A percentile compares a stretch with the other conserved stretches of the same genome.
phyloP scores from a whole-genome alignment of 768 basidiomycete species.

The Russula dissimulans region DNA sequence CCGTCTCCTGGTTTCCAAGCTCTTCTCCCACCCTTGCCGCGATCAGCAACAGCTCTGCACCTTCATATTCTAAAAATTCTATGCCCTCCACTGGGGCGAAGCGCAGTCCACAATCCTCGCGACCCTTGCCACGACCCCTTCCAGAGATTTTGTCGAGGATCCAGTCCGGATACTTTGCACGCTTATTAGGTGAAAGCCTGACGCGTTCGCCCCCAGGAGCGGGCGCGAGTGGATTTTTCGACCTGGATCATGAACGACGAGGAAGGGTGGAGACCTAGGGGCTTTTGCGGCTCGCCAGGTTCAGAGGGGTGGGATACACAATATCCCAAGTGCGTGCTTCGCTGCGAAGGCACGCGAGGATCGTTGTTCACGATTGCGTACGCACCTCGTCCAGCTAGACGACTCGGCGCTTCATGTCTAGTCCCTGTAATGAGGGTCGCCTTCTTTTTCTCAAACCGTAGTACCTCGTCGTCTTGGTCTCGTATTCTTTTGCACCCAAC shows the following conservation, averaged over 20 bases:
- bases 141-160: constrained; percentile 45
- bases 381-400: constrained; percentile 48
- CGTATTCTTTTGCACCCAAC: constrained; percentile 42
- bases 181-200: constrained; percentile 26
- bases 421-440: constrained; percentile 29
- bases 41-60: constrained; percentile 47
- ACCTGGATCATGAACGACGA: too few species aligned
- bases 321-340: constrained; percentile 49
- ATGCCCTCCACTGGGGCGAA: constrained; percentile 41
- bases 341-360: constrained; percentile 34
- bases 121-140: constrained; percentile 31
- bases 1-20: constrained; percentile 39
- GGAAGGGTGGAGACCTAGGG: too few species aligned
- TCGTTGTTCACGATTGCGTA: constrained; percentile 51
- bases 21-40: constrained; percentile 40
- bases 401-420: constrained; percentile 42
- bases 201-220: constrained; percentile 27
- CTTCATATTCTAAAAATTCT: constrained; percentile 45
- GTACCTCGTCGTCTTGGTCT: constrained; percentile 42
- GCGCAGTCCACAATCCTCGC: constrained; percentile 34
- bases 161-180: constrained; percentile 38
- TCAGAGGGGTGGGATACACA: constrained; percentile 44
- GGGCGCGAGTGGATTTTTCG: too few species aligned
- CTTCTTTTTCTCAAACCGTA: background rate
- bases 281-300: constrained; percentile 47